Base-by-base conservation (phyloP, 306 rosid genomes). In the Mimosa pudica region DNA sequence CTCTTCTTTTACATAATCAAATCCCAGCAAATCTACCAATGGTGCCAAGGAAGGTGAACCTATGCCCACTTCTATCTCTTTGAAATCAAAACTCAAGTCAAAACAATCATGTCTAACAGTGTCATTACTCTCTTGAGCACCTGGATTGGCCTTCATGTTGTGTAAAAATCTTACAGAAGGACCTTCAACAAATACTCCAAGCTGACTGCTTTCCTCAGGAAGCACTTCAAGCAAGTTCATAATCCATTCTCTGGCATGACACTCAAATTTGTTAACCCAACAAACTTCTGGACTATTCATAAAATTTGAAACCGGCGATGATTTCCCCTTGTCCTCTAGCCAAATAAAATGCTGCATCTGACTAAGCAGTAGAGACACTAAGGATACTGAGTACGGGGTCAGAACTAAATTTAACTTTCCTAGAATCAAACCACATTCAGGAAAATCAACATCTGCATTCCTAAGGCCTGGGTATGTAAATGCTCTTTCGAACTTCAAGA, bases 151-250 rank as follows among this genome's bases (percentile, higher is more conserved):
- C 73, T 86, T 84, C 81, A 77, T 91, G 81, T 79, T 82, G 65
- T 87, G 72, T 73, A 86, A 86, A 75, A 92, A 79, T 80, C 78
- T 84, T 49, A 92, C 81, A 73, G 79, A 82, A 81, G 91, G 81
- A 83, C 98, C 98, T 77, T 90, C 89, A 46, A 90, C 75, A 82
- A 86, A 85, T 69, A 87, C 81, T 72, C 93, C 98, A 84, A 94
- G 82, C 83, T 87, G 90, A 85, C 86, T 80, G 76, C 85, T 83
- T 77, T 86, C 89, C 81, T 86, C 89, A 1, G 97, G 95, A 81
- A 94, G 89, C 85, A 84, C 84, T 84, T 85, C 77, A 80, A 91
- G 85, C 77, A 91, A 80, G 78, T 76, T 20, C 82, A 77, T 79
- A 67, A 88, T 82, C 82, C 88, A 62, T 73, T 77, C 81, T 79